Conservation (phyloP, 176 grass and related monocot genomes). For the Dendrocalamus sinicus region DNA sequence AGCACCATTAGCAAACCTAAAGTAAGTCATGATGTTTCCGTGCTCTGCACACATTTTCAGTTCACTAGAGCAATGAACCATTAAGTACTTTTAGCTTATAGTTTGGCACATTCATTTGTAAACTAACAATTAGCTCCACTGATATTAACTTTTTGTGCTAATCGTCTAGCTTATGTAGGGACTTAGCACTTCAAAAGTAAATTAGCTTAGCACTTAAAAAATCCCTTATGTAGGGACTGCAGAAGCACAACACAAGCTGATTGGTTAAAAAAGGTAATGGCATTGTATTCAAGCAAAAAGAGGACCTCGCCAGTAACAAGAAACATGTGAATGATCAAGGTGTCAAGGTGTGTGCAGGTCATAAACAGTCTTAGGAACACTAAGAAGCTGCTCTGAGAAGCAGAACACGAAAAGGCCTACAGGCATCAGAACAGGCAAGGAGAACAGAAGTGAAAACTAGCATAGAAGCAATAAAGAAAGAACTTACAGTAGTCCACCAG, state of each 20-base stretch:
- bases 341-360: background rate
- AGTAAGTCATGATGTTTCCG: background rate
- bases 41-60: background rate
- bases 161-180: no score
- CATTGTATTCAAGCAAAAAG: background rate
- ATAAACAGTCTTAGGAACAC: background rate
- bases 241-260: background rate
- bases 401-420: background rate
- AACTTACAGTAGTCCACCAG: conserved; percentile 59
- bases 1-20: background rate
- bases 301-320: background rate
- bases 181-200: background rate
- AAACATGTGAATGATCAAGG: background rate
- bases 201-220: background rate
- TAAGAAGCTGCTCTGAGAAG: background rate
- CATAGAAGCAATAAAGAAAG: background rate
- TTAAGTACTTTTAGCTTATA: background rate
- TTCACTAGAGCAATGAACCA: background rate
- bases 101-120: background rate
- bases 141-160: no score
- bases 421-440: background rate
- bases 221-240: background rate
- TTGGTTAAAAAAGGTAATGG: background rate
- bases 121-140: background rate
- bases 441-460: background rate